Percentiles rank a stretch among this genome's conserved stretches.
Evolutionary conservation across 495 filamentous ascomycete genomes (phyloP).

Genomic region (Hypoxylon intermedium): DNA sequence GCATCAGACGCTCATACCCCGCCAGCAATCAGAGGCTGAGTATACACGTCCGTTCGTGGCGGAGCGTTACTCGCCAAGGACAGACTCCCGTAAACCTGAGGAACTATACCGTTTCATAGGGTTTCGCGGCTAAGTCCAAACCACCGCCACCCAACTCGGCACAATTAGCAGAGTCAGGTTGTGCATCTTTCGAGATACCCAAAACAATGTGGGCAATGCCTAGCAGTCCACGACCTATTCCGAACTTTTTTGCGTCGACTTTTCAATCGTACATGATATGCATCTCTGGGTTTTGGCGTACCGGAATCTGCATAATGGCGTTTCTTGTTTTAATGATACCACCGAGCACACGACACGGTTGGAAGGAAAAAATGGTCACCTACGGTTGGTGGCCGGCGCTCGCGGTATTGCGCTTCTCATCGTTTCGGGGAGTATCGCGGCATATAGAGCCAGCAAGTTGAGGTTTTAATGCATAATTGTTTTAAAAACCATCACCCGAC

Average conservation of each 20-base stretch:
- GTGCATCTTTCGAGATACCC: neutral
- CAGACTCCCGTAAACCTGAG: neutral
- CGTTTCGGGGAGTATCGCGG: neutral
- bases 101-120: neutral
- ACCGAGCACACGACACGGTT: constrained; percentile 37
- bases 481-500: constrained; percentile 5
- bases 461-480: constrained; percentile 32
- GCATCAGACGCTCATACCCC: constrained; percentile 48
- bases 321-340: constrained; percentile 37
- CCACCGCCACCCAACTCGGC: neutral
- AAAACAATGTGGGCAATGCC: constrained; percentile 1
- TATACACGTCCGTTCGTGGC: neutral
- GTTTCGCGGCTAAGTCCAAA: neutral
- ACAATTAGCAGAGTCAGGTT: neutral
- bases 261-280: constrained; percentile 19
- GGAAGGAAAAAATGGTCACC: constrained; percentile 16
- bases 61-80: neutral
- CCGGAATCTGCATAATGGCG: constrained; percentile 36
- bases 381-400: constrained; percentile 1
- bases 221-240: constrained; percentile 2
- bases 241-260: constrained; percentile 5
- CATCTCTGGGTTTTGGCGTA: constrained; percentile 31
- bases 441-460: constrained; percentile 1
- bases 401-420: constrained; percentile 6
- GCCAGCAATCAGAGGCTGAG: constrained; percentile 47